Percentiles rank a stretch among this genome's conserved stretches.
Evolutionary conservation across 148 eudicot species (phyloP).

Genomic region (Dysphania ambrosioides): DNA sequence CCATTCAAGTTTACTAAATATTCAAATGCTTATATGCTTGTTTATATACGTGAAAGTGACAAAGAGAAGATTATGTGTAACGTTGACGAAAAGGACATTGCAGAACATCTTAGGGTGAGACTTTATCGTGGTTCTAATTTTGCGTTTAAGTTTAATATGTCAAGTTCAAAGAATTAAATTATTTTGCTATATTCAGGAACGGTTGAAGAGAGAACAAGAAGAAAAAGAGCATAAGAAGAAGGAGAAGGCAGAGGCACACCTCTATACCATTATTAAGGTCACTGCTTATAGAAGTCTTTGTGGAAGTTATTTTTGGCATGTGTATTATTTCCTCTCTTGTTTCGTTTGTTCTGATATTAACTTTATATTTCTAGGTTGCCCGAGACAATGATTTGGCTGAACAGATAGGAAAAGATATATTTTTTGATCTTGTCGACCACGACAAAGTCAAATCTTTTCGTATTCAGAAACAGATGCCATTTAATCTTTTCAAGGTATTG

Average conservation of each 20-base stretch:
- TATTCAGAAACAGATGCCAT: slow-evolving; percentile 81
- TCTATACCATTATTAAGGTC: slow-evolving; percentile 92
- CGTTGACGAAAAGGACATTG: slow-evolving; percentile 95
- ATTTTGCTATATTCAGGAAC: slow-evolving; percentile 50
- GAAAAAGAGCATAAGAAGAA: slow-evolving; percentile 90
- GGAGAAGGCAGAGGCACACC: slow-evolving; percentile 95
- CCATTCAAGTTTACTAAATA: slow-evolving; percentile 94
- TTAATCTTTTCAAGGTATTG: slow-evolving; percentile 73
- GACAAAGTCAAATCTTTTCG: slow-evolving; percentile 90
- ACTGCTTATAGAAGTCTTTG: slow-evolving; percentile 7
- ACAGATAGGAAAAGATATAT: slow-evolving; percentile 88
- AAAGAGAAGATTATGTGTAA: slow-evolving; percentile 87
- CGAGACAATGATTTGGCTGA: slow-evolving; percentile 77
- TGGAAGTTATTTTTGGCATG: slow-evolving; percentile 6
- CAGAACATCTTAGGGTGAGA: slow-evolving; percentile 85
- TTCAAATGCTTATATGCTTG: slow-evolving; percentile 99
- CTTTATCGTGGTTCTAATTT: not conserved
- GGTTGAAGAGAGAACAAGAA: slow-evolving; percentile 89
- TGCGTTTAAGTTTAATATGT: slow-evolving; percentile 4
- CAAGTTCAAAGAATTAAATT: not conserved
- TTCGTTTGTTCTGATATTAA: not conserved
- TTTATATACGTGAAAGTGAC: slow-evolving; percentile 90
- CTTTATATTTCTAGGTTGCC: slow-evolving; percentile 58
- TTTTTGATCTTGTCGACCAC: slow-evolving; percentile 95
- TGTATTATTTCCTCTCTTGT: not conserved